Base-by-base conservation (phyloP, 176 grass and related monocot genomes). In the Elymus sibiricus region DNA sequence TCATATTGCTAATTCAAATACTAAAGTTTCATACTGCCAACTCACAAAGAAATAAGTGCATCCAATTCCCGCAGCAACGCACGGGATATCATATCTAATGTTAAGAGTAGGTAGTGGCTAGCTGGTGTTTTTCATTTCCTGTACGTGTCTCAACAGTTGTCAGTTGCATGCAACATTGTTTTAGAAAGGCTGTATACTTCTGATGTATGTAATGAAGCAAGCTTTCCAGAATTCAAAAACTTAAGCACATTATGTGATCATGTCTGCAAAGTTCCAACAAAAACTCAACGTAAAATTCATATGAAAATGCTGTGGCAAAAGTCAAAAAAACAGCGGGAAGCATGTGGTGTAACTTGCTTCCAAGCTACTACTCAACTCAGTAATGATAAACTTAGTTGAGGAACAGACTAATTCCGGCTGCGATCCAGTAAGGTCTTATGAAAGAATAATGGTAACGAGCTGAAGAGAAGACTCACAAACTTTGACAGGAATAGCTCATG, bases 401-500 rank as follows among this genome's bases (percentile, higher is more conserved):
- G 67, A 83, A 83, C 67, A 83, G 44, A 85, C 13, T 17, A 34
- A 14, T 64, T 83, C 19, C 64, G 43, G 32, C 51, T 34, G 9
- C 14, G 35, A 44, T 79, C 61, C 24, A 81, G 32, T 76, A 85
- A 77, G 27, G 62, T 89, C 63, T 40, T 32, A 63, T 40, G n/a
- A 26, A 80, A 80, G 5, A 78, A 43, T 1, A 56, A 70, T 10
- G 67, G 74, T 17, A 35, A 21, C 12, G 80, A 87, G 58, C 55
- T 44, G 42, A 64, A 53, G 68, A 3, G 76, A 84, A 61, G 27
- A 90, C 96, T 95, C 79, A 98, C 96, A 95, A 98, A 95, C 89
- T 98, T 98, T 72, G 96, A 98, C 53, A 94, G 74, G 86, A 98
- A 98, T 79, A 98, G 85, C 83, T 95, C 96, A 86, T 95, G 94